phyloP scores from a whole-genome alignment of 2,329 filamentous ascomycete genomes.

The Xylaria sp. region DNA sequence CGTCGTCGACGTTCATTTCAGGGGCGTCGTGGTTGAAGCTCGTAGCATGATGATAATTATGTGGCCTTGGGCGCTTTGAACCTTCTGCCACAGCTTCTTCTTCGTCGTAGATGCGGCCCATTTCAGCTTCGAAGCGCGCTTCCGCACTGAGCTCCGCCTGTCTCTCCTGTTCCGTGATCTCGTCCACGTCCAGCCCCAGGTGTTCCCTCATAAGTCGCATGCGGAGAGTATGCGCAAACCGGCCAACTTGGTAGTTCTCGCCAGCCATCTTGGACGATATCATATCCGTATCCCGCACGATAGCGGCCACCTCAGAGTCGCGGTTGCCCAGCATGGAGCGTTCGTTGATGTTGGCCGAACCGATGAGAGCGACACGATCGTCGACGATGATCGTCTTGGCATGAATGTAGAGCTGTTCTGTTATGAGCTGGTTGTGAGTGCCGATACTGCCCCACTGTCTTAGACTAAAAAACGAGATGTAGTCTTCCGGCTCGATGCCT shows the following conservation, averaged over 20 bases:
- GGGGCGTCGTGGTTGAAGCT: slow-evolving; percentile 38
- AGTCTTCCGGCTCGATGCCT: slow-evolving; percentile 90
- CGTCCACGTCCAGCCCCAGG: slow-evolving; percentile 92
- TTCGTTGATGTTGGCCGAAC: slow-evolving; percentile 98
- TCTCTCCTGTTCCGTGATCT: slow-evolving; percentile 79
- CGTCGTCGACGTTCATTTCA: slow-evolving; percentile 20
- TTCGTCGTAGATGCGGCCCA: slow-evolving; percentile 63
- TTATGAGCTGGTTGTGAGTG: slow-evolving; percentile 78
- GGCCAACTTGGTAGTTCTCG: slow-evolving; percentile 83
- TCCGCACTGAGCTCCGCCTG: slow-evolving; percentile 66
- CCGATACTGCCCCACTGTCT: slow-evolving; percentile 92
- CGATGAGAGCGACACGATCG: slow-evolving; percentile 89
- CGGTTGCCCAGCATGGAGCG: slow-evolving; percentile 89
- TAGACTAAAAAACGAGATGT: slow-evolving; percentile 92
- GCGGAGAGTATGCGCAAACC: slow-evolving; percentile 90
- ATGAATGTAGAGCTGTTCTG: slow-evolving; percentile 97
- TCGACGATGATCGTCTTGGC: slow-evolving; percentile 97
- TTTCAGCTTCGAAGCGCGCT: slow-evolving; percentile 57
- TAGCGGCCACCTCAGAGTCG: slow-evolving; percentile 88
- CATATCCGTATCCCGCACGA: slow-evolving; percentile 92
- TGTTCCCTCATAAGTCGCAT: slow-evolving; percentile 96
- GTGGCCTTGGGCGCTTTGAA: slow-evolving; percentile 24
- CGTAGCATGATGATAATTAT: slow-evolving; percentile 14
- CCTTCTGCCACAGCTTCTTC: slow-evolving; percentile 31
- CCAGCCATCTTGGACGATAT: slow-evolving; percentile 91